These are phyloP conservation scores for Casaregolazyma suthepensis DNA, from an alignment of 1,139 yeast species.

Conservation along the genomic window DNA sequence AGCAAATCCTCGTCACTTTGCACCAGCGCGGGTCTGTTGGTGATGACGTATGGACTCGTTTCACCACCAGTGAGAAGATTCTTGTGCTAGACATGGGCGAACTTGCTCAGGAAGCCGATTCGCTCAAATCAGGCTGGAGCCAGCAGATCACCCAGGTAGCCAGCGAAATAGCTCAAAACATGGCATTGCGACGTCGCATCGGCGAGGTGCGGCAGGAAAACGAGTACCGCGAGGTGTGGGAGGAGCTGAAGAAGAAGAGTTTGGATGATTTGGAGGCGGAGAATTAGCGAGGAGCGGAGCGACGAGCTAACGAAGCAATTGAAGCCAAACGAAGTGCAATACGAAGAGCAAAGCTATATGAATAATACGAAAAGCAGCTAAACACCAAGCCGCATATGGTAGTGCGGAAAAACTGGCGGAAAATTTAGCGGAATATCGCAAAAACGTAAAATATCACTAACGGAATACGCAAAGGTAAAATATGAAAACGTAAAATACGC, in stretches of 20 bases:
- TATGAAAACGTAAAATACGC: not conserved
- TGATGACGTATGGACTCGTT: constrained; percentile 79
- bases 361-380: not conserved
- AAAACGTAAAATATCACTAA: not conserved
- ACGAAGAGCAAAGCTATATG: not conserved
- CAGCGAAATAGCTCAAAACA: constrained; percentile 87
- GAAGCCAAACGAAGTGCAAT: not conserved
- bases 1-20: constrained; percentile 58
- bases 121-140: constrained; percentile 73
- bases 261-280: constrained; percentile 12
- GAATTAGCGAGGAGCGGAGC: constrained; percentile 8
- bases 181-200: constrained; percentile 79
- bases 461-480: not conserved
- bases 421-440: no score
- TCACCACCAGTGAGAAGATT: constrained; percentile 66
- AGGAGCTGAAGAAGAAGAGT: constrained; percentile 16
- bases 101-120: constrained; percentile 71
- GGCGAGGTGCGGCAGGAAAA: constrained; percentile 45
- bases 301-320: not conserved
- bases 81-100: constrained; percentile 78
- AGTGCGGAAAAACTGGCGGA: no score
- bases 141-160: constrained; percentile 69
- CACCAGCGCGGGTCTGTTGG: constrained; percentile 90
- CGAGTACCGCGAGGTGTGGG: constrained; percentile 24
- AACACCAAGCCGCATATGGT: not conserved